These are phyloP conservation scores for Parascedosporium putredinis DNA, from an alignment of 2,329 filamentous ascomycete genomes.

Conservation along the genomic window DNA sequence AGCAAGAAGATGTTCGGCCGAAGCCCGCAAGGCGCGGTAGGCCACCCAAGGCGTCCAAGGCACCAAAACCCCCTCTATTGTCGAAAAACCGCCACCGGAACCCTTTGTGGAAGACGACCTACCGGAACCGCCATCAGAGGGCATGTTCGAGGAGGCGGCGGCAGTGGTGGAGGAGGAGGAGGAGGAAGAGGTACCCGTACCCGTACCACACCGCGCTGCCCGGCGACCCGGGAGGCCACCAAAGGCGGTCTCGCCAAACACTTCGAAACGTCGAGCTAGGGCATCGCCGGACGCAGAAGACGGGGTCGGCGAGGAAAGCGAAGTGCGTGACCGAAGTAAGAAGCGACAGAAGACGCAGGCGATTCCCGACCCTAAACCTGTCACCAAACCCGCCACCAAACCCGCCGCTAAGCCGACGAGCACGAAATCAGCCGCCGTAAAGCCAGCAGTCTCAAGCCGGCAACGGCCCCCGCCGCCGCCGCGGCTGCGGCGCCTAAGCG, in stretches of 20 bases:
- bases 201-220: constrained; percentile 8
- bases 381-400: constrained; percentile 12
- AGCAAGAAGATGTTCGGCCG: constrained; percentile 9
- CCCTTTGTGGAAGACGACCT: constrained; percentile 7
- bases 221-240: constrained; percentile 15
- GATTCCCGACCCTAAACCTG: constrained; percentile 10
- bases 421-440: constrained; percentile 8
- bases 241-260: constrained; percentile 14
- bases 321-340: constrained; percentile 13
- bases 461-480: constrained; percentile 8
- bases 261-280: constrained; percentile 14
- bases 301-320: background rate
- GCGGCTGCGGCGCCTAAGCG: background rate
- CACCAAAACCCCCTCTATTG: no score
- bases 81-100: no score
- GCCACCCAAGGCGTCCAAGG: background rate
- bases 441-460: constrained; percentile 9
- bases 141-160: constrained; percentile 3
- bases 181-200: constrained; percentile 13
- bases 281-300: constrained; percentile 11
- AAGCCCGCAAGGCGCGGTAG: constrained; percentile 4
- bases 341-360: constrained; percentile 6
- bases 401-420: constrained; percentile 16
- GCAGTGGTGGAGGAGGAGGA: constrained; percentile 15
- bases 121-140: constrained; percentile 9